Base-by-base conservation (phyloP, 225 moss, liverwort and hornwort species). In the Straminergon stramineum region DNA sequence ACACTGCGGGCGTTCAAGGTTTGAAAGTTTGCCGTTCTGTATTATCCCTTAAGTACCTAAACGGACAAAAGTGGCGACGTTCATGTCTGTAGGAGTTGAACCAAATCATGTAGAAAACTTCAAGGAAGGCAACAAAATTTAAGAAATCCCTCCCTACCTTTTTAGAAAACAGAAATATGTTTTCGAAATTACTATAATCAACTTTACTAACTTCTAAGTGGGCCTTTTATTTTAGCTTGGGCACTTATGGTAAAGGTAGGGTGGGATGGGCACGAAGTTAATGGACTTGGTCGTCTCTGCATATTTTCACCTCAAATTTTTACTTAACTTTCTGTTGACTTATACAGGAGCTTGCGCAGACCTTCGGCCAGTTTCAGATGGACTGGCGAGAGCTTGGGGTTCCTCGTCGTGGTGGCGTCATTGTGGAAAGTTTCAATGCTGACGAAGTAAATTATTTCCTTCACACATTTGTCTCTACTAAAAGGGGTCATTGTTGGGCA, bases 361-460 rank as follows among this genome's bases (percentile, higher is more conserved):
- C 96, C 81, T 99, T 99, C 88, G 99, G 99, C 51, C 93, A 94
- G 84, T 99, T 94, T 73, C 89, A 95, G 84, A 99, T 99, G 99
- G 95, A 99, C 86, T 99, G 97, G 97, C 95, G 91, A 89, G 97
- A 95, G 67, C 94, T 99, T 91, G 99, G 93, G 79, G 95, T 99
- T 85, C 93, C 99, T 77, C 96, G 94, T 88, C 95, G 99, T 91
- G 99, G 99, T 92, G 99, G 99, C 53, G 88, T 93, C 74, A 93
- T 99, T 83, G 92, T 99, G 65, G 99, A 99, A 91, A 95, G 95
- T 41, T 99, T 99, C 68, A 99, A 99, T 84, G 93, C 99, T 84
- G 99, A 99, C 84, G 99, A 99, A 97, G 99, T 99, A 79, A 22
- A 23, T 79, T 37, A 51, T 89, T 53, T 35, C 85, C 83, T 55